Evolutionary conservation across 2,329 filamentous ascomycete species (phyloP).

Genomic region (Chrysoporthe cubensis): DNA sequence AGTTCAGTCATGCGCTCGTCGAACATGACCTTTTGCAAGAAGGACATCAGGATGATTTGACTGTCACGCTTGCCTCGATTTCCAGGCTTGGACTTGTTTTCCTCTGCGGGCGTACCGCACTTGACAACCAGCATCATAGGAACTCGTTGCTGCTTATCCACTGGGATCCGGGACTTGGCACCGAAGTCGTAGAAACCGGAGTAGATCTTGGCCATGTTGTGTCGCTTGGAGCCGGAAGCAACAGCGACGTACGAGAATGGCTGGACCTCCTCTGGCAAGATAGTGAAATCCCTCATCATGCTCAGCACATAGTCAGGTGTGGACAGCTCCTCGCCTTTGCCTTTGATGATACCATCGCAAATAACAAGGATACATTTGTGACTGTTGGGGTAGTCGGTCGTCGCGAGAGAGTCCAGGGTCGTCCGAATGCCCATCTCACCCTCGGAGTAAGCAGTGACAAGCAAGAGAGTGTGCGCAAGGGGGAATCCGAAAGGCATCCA

Average conservation of each 20-base stretch:
- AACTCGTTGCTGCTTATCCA: constrained; percentile 91
- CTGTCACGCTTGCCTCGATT: constrained; percentile 99
- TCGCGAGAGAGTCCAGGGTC: constrained; percentile 93
- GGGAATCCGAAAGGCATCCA: constrained; percentile 98
- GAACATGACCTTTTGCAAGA: constrained; percentile 99
- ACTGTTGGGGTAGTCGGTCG: constrained; percentile 98
- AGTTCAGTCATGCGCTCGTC: constrained; percentile 99
- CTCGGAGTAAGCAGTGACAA: constrained; percentile 97
- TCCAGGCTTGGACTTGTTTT: constrained; percentile 80
- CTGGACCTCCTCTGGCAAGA: constrained; percentile 79
- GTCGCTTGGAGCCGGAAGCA: constrained; percentile 91
- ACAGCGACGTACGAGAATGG: constrained; percentile 97
- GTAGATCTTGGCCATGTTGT: constrained; percentile 99
- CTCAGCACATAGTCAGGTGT: constrained; percentile 88
- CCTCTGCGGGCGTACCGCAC: constrained; percentile 89
- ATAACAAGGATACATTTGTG: constrained; percentile 97
- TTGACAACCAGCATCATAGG: constrained; percentile 98
- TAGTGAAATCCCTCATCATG: constrained; percentile 93
- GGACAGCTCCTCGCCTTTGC: constrained; percentile 81
- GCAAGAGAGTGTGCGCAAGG: constrained; percentile 87
- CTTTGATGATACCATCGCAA: constrained; percentile 97
- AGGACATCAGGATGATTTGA: constrained; percentile 99
- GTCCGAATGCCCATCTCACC: constrained; percentile 90
- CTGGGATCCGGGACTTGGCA: constrained; percentile 73
- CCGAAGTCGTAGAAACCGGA: constrained; percentile 99